Evolutionary conservation across 331 rosid genomes (phyloP), one percentile per base, ranked within the genome.

Genomic region (Spiraea crenata): DNA sequence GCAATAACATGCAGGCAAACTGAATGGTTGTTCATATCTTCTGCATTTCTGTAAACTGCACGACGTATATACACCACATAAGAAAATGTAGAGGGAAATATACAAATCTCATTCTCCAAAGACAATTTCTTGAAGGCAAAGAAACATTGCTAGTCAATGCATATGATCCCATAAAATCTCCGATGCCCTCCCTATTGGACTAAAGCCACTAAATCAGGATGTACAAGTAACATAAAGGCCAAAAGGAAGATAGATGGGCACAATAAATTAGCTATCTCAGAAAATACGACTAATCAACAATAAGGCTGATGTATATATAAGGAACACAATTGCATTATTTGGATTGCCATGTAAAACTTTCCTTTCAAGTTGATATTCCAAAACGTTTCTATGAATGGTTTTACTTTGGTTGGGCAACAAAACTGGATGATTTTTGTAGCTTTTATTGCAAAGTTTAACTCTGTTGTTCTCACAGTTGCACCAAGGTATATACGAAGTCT

Each of bases 1-100:
- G 99, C 88, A 65, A 95, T 89, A 72, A 95, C 96, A 57, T 95
- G 98, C 67, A 95, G 82, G 81, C 84, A 95, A 81, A 91, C 92
- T 20, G 99, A 88, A 68, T 95, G 99, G 75, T 85, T 75, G 85
- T 95, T 95, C 96, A 95, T 95, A 82, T 91, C 99, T 88, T 95
- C 99, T 49, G 99, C 96, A 7, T 85, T 88, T 86, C 99, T 89
- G 82, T 95, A 95, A 56, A 93, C 99, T 95, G 87, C 79, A 79
- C 39, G 62, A 57, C 38, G 62, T 42, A 60, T 4, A 40, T 0
- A 15, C 31, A 69, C 66, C 37, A 67, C 12, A 57, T 42, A 63
- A 49, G 63, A 47, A 44, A 13, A 15, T 3, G 11, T 5, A 17
- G 57, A 55, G 34, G 57, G 10, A 3, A 5, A 41, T 39, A 9